Percentiles rank a stretch among this genome's conserved stretches.
Evolutionary conservation across 441 rosid genomes (phyloP).

Genomic region (Adansonia grandidieri): DNA sequence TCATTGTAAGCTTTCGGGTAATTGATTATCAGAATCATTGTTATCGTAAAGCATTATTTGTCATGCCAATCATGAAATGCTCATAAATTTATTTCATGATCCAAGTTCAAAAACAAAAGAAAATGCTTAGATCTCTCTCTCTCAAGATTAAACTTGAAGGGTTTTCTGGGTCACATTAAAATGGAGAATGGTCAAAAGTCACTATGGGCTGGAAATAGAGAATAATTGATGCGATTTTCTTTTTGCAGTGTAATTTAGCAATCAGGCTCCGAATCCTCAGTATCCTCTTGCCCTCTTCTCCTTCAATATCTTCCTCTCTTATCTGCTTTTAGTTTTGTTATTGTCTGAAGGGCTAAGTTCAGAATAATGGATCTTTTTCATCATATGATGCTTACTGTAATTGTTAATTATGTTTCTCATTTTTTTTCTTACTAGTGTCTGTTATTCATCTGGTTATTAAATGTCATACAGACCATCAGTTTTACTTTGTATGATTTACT

Average conservation of each 20-base stretch:
- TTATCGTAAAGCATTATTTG: not conserved
- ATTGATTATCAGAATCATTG: not conserved
- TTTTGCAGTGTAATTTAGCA: not conserved
- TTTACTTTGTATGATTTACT: not conserved
- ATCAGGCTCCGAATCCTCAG: not conserved
- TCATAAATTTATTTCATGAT: not conserved
- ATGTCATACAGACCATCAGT: not conserved
- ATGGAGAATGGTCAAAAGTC: not conserved
- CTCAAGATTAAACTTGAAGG: not conserved
- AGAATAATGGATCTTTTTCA: slow-evolving; percentile 2
- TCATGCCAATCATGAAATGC: not conserved
- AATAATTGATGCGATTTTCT: not conserved
- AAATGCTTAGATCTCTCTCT: not conserved
- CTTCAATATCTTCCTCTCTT: not conserved
- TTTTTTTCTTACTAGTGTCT: not conserved
- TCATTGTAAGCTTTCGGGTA: not conserved
- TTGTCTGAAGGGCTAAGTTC: not conserved
- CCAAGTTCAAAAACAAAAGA: not conserved
- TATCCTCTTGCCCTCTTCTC: not conserved
- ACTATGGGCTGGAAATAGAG: not conserved
- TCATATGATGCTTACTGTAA: not conserved
- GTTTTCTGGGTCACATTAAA: not conserved
- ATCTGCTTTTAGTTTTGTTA: not conserved
- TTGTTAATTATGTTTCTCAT: not conserved
- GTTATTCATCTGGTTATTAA: slow-evolving; percentile 4